phyloP scores from a whole-genome alignment of 768 basidiomycete genomes.

The Russula earlei region DNA sequence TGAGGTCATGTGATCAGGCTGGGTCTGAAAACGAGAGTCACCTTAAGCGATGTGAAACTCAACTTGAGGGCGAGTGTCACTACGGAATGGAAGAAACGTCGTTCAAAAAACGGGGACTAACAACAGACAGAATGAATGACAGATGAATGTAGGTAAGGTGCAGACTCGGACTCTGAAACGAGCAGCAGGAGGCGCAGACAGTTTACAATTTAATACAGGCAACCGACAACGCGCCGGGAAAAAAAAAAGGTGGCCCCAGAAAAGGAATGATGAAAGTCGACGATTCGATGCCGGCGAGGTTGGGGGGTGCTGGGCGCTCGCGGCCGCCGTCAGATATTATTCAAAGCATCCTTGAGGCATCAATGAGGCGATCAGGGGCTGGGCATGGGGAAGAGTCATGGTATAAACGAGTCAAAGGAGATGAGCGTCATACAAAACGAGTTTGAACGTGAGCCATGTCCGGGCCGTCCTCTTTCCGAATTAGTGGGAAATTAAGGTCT shows the following conservation, averaged over 20 bases:
- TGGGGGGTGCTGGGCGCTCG: too few relatives aligned
- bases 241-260: conserved; percentile 8
- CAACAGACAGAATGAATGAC: not conserved
- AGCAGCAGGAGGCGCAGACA: not conserved
- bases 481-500: not conserved
- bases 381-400: too few relatives aligned
- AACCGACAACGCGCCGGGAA: too few relatives aligned
- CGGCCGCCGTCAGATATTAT: too few relatives aligned
- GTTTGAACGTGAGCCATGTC: too few relatives aligned
- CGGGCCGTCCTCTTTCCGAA: conserved; percentile 8
- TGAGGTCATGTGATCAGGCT: too few relatives aligned
- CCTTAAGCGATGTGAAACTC: not conserved
- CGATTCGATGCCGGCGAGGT: conserved; percentile 16
- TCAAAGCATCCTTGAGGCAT: too few relatives aligned
- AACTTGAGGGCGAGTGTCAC: too few relatives aligned
- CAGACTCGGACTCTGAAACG: not conserved
- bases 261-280: conserved; percentile 18
- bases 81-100: not conserved
- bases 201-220: not conserved
- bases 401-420: too few relatives aligned
- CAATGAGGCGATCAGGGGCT: too few relatives aligned
- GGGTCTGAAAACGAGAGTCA: too few relatives aligned
- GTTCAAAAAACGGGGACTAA: not conserved
- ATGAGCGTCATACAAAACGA: too few relatives aligned
- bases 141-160: not conserved